A percentile compares a stretch with the other conserved stretches of the same genome.
These are phyloP conservation scores for Schizopora paradoxa DNA, from an alignment of 1,284 basidiomycete genomes.

Conservation along the genomic window DNA sequence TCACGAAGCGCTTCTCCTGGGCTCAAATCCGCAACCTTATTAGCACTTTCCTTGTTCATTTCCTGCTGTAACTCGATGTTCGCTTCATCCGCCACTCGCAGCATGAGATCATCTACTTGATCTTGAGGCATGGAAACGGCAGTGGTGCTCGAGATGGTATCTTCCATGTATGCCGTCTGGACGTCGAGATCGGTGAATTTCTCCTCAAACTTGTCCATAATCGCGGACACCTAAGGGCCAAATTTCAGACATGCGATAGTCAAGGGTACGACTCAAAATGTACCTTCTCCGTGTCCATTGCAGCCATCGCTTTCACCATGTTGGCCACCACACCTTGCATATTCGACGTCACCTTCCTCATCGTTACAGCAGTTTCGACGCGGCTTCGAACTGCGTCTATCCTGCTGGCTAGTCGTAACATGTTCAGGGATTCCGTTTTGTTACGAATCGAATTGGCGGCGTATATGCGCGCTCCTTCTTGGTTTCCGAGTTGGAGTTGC, in stretches of 20 bases:
- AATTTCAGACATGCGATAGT: slow-evolving; percentile 2
- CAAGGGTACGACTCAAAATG: slow-evolving; percentile 26
- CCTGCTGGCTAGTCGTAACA: slow-evolving; percentile 81
- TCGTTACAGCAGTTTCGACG: slow-evolving; percentile 99
- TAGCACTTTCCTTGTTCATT: slow-evolving; percentile 60
- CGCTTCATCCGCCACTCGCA: slow-evolving; percentile 95
- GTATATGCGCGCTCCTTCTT: slow-evolving; percentile 97
- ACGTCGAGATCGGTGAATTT: slow-evolving; percentile 98
- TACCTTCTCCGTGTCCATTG: slow-evolving; percentile 96
- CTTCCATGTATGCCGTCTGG: slow-evolving; percentile 98
- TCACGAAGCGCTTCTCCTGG: slow-evolving; percentile 58
- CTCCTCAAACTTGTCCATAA: slow-evolving; percentile 99
- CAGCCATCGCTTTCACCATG: slow-evolving; percentile 99
- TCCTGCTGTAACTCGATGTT: slow-evolving; percentile 95
- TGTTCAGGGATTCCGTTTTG: slow-evolving; percentile 92
- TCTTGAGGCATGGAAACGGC: slow-evolving; percentile 95
- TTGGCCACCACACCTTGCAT: slow-evolving; percentile 97
- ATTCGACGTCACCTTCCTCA: slow-evolving; percentile 90
- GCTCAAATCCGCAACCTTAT: slow-evolving; percentile 46
- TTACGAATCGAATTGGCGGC: slow-evolving; percentile 98
- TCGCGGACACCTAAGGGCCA: slow-evolving; percentile 78
- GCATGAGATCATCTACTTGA: slow-evolving; percentile 90
- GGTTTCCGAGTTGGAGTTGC: slow-evolving; percentile 97
- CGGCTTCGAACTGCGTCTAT: slow-evolving; percentile 96
- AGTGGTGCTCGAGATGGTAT: slow-evolving; percentile 90